Conservation (phyloP, 2,329 filamentous ascomycete species). For the Sphaerulina vaccinii region DNA sequence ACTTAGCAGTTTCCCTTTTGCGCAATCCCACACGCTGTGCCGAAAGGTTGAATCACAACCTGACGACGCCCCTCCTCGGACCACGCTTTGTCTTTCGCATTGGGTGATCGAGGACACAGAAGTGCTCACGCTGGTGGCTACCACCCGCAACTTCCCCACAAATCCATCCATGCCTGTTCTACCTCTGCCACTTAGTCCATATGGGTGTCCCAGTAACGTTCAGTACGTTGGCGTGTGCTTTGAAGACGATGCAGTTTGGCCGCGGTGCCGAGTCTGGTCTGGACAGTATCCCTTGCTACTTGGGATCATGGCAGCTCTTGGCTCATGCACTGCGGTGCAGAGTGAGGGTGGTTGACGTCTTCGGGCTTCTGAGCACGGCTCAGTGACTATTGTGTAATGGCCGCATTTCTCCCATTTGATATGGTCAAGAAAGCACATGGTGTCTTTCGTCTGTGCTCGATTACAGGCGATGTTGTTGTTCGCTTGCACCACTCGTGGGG, state of each 20-base stretch:
- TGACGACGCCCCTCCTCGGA: no score
- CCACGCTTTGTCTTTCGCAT: no score
- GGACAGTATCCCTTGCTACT: conserved; percentile 19
- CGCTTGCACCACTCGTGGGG: no score
- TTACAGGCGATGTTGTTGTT: no score
- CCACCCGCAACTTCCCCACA: no score
- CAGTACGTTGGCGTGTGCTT: conserved; percentile 16
- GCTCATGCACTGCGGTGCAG: conserved; percentile 24
- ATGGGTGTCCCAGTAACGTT: no score
- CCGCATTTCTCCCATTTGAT: conserved; percentile 25
- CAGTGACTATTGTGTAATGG: conserved; percentile 22
- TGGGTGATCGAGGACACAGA: no score
- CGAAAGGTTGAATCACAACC: neutral
- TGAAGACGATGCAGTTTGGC: conserved; percentile 7
- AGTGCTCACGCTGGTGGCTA: no score
- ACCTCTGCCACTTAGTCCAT: no score
- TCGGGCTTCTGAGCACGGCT: conserved; percentile 19
- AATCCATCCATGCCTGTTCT: no score
- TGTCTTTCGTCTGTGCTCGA: neutral
- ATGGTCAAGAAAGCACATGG: conserved; percentile 22
- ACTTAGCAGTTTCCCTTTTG: neutral
- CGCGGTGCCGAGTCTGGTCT: conserved; percentile 21
- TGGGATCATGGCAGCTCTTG: conserved; percentile 20
- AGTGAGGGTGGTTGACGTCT: conserved; percentile 19
- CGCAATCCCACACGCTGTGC: neutral